phyloP scores from a whole-genome alignment of 1,139 yeast species.

The Lodderomyces pseudojiufengensis region DNA sequence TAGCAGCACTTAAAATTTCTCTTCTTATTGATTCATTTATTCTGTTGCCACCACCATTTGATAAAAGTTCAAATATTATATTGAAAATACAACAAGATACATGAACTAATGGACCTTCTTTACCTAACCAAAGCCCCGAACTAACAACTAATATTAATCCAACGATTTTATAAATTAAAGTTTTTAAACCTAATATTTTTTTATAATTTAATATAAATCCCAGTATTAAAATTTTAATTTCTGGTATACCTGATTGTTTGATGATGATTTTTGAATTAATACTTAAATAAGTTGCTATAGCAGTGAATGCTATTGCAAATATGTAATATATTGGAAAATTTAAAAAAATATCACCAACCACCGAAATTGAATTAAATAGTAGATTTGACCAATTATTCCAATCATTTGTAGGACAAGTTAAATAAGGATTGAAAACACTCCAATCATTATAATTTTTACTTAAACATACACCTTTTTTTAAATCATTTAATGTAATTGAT shows the following conservation, averaged over 20 bases:
- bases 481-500: constrained; percentile 61
- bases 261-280: constrained; percentile 40
- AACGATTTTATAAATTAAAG: constrained; percentile 47
- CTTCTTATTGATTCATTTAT: constrained; percentile 54
- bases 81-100: constrained; percentile 64
- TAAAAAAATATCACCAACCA: constrained; percentile 21
- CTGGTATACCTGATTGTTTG: constrained; percentile 67
- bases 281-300: constrained; percentile 31
- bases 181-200: constrained; percentile 44
- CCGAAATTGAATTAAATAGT: constrained; percentile 20
- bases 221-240: constrained; percentile 58
- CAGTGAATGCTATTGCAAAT: constrained; percentile 25
- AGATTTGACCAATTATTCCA: constrained; percentile 43
- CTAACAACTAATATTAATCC: constrained; percentile 68
- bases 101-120: constrained; percentile 92
- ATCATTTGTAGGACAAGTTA: constrained; percentile 42
- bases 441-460: constrained; percentile 32
- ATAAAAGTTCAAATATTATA: constrained; percentile 28
- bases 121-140: constrained; percentile 86
- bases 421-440: constrained; percentile 43
- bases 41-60: constrained; percentile 23
- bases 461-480: constrained; percentile 47
- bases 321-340: constrained; percentile 38
- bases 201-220: constrained; percentile 47
- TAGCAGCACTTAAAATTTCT: constrained; percentile 75